A percentile compares a stretch with the other conserved stretches of the same genome.
These are phyloP conservation scores for Ganoderma resinaceum DNA, from an alignment of 1,284 basidiomycete species.

Conservation along the genomic window DNA sequence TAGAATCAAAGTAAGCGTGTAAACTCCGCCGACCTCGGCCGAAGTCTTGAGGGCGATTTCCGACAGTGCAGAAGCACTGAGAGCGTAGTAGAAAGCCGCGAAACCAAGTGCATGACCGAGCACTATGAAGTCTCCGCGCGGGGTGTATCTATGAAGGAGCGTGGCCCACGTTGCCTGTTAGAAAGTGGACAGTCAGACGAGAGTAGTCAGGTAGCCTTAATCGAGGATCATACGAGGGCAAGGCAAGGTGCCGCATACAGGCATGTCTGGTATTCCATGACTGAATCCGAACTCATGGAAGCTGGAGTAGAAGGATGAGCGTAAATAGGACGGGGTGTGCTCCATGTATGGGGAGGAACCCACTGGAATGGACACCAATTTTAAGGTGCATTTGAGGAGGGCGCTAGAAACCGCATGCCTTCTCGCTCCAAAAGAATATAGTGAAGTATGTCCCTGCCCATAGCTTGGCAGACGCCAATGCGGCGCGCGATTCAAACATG, in stretches of 20 bases:
- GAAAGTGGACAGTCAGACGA: neutral
- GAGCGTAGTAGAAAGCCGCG: neutral
- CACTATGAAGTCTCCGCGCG: neutral
- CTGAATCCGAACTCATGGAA: neutral
- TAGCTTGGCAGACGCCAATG: neutral
- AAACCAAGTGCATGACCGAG: neutral
- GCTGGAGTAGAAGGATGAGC: neutral
- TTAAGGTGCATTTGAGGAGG: neutral
- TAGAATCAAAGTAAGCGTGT: neutral
- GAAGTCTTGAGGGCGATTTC: neutral
- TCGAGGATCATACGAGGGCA: neutral
- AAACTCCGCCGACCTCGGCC: neutral
- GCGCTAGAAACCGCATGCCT: neutral
- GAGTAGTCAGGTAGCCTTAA: neutral
- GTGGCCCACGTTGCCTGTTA: neutral
- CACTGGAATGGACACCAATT: neutral
- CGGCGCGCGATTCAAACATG: neutral
- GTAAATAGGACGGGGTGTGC: neutral
- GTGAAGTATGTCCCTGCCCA: neutral
- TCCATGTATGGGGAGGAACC: neutral
- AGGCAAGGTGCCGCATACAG: neutral
- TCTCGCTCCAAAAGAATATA: neutral
- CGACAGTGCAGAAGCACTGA: neutral
- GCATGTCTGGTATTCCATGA: neutral
- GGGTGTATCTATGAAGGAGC: neutral